These are phyloP conservation scores for Ceratobasidium sp. DNA, from an alignment of 1,284 basidiomycete genomes.

Conservation along the genomic window DNA sequence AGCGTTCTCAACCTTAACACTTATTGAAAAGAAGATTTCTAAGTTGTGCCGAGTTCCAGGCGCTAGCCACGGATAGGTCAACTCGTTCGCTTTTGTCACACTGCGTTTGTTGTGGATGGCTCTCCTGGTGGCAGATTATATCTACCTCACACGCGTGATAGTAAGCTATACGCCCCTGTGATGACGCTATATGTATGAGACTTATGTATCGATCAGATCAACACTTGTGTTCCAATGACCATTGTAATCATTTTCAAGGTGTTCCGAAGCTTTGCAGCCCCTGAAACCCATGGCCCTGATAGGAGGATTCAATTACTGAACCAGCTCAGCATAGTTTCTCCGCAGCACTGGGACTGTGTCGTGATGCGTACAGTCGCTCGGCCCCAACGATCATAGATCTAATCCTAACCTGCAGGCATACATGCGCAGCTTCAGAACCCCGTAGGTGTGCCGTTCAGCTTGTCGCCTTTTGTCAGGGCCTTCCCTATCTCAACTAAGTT, in stretches of 20 bases:
- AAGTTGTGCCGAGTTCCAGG: not conserved
- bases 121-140: not conserved
- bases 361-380: not conserved
- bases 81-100: not conserved
- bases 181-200: not conserved
- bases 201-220: not conserved
- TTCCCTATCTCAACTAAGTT: not conserved
- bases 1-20: not conserved
- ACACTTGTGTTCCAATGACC: not conserved
- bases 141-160: conserved; percentile 12
- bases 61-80: not conserved
- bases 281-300: conserved; percentile 3
- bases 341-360: conserved; percentile 20
- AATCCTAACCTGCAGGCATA: conserved; percentile 29
- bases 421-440: conserved; percentile 25
- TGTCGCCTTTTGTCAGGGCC: not conserved
- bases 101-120: not conserved
- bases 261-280: not conserved
- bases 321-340: conserved; percentile 22
- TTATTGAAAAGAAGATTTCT: not conserved
- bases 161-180: not conserved
- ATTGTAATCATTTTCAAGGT: conserved; percentile 14
- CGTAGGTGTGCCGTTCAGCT: not conserved
- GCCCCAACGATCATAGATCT: conserved; percentile 9
- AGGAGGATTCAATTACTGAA: conserved; percentile 20